Base-by-base conservation (phyloP, 352 stramenopile species). In the Elongisporangium senticosum region DNA sequence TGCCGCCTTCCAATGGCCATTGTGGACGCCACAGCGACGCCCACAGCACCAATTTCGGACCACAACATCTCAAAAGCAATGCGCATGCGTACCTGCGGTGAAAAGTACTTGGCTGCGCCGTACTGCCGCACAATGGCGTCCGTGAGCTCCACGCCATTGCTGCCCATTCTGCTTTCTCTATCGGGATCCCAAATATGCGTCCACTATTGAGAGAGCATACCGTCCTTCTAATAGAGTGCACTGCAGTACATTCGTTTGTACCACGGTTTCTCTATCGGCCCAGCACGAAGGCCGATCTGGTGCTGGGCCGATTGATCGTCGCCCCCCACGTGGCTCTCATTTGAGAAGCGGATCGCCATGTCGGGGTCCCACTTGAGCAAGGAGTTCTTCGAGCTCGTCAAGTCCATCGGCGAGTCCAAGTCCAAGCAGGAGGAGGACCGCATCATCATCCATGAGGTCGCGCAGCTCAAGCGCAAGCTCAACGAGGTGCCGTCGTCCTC, bases 381-480 rank as follows among this genome's bases (percentile, higher is more conserved):
- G 71, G 98, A 99, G 77, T 99, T 99, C 86, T 99, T 99, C 76
- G 97, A 99, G 83, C 94, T 99, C 56, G 96, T 99, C 71, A 99
- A 99, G 77, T 97, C 96, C 24, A 99, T 99, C 68, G 98, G 98
- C 59, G 98, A 99, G 84, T 98, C 89, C 75, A 99, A 99, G 77
- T 98, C 95, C 19, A 99, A 99, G 85, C 98, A 99, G 79, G 98
- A 99, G 84, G 97, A 99, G 74, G 98, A 99, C 77, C 87, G 95
- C 55, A 99, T 99, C 67, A 98, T 99, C 67, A 78, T 95, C 56
- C 85, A 95, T 78, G 96, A 99, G 78, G 86, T 99, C 40, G 74
- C 75, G 51, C 84, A 90, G 51, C 89, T 99, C 52, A 99, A 99
- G 81, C 90, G 93, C 68, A 98, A 98, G 73, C 85, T 99, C 56